Percentiles rank a stretch among this genome's conserved stretches.
Conservation (phyloP, 2,329 filamentous ascomycete genomes). For the Talaromyces amestolkiae region DNA sequence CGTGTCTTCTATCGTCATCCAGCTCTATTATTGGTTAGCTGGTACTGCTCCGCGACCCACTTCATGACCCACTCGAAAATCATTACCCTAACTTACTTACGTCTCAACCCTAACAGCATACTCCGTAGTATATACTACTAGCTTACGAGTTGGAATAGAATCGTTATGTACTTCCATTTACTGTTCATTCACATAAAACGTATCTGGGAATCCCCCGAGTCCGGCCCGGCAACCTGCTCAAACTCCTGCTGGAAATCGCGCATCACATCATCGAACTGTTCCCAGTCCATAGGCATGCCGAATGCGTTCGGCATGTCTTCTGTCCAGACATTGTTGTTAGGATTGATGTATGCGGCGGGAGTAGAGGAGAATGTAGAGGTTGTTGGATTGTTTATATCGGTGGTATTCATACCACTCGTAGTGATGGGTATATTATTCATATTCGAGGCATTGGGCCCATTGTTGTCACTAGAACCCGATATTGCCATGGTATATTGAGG, state of each 20-base stretch:
- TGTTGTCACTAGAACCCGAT: background rate
- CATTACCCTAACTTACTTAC: background rate
- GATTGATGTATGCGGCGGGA: background rate
- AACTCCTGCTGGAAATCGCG: slow-evolving; percentile 40
- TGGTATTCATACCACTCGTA: background rate
- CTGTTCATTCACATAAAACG: slow-evolving; percentile 9
- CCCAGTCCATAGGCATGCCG: slow-evolving; percentile 29
- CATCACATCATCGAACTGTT: slow-evolving; percentile 40
- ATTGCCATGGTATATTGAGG: slow-evolving; percentile 27
- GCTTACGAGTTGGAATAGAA: too few relatives aligned
- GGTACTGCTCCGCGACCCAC: background rate
- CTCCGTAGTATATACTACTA: too few relatives aligned
- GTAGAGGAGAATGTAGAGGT: background rate
- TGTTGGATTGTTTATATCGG: background rate
- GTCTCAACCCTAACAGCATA: background rate
- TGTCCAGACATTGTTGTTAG: background rate
- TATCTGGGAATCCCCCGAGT: slow-evolving; percentile 21
- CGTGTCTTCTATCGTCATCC: slow-evolving; percentile 18
- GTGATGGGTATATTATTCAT: background rate
- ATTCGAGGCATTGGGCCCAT: background rate
- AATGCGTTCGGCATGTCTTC: slow-evolving; percentile 9
- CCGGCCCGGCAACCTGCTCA: slow-evolving; percentile 23
- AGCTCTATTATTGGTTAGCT: background rate
- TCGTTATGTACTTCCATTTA: background rate
- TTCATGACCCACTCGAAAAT: background rate